Percentiles rank a stretch among this genome's conserved stretches.
Conservation (phyloP, 176 grass and related monocot species). For the Aegilops longissima region DNA sequence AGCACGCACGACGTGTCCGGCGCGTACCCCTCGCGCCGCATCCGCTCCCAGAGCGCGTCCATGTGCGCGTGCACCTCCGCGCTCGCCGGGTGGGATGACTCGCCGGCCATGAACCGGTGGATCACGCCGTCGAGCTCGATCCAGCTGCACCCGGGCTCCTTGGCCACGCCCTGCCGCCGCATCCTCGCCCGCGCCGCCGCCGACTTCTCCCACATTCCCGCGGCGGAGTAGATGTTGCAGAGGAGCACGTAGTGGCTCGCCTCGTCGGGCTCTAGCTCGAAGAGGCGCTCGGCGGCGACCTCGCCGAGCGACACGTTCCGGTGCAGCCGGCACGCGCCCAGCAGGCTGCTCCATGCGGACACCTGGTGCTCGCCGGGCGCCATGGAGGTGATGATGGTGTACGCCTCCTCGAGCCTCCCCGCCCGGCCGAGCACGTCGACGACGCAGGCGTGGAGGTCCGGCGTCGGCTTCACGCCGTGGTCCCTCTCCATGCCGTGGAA, state of each 20-base stretch:
- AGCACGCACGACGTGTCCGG: constrained; percentile 84
- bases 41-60: constrained; percentile 66
- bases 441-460: constrained; percentile 76
- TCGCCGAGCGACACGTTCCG: constrained; percentile 56
- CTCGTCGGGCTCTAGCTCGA: constrained; percentile 85
- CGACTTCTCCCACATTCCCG: constrained; percentile 59
- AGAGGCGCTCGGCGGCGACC: constrained; percentile 57
- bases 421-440: constrained; percentile 79
- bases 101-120: constrained; percentile 72
- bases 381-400: constrained; percentile 63
- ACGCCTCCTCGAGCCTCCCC: constrained; percentile 63
- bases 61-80: constrained; percentile 55
- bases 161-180: constrained; percentile 57
- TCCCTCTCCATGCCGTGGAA: constrained; percentile 62
- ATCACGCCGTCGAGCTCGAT: constrained; percentile 60
- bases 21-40: constrained; percentile 63
- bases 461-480: constrained; percentile 49
- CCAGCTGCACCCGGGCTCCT: constrained; percentile 93
- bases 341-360: constrained; percentile 71
- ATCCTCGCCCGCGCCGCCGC: constrained; percentile 57
- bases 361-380: constrained; percentile 43
- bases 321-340: constrained; percentile 85
- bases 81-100: constrained; percentile 78
- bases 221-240: constrained; percentile 86
- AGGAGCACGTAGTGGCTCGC: constrained; percentile 90